Evolutionary conservation across 768 basidiomycete species (phyloP), one percentile per base, ranked within the genome.

Genomic region (Kwoniella dendrophila): DNA sequence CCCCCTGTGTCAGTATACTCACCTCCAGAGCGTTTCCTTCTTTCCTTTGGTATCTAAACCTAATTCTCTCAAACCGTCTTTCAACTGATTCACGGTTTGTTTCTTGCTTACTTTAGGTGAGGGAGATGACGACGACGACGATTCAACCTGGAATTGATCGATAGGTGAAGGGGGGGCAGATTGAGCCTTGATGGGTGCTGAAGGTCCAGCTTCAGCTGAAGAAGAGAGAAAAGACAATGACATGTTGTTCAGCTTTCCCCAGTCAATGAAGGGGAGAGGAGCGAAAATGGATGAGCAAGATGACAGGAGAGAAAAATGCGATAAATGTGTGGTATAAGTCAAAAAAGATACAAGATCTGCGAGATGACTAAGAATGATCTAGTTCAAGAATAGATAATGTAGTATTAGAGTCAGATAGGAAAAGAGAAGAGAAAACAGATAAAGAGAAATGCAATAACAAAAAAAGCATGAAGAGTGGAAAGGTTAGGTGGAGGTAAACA

Each of bases 11-110:
- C 8, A 18, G 36, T 27, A 16, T 20, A 50, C 76, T 36, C 65
- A 80, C 70, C 74, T 74, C 43, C 73, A 77, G 12, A 82, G 68
- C 1, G 75, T 78, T 45, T 78, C 75, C 51, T 80, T 81, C 66
- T 77, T 80, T 1, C 81, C 81, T 34, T 77, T 70, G 0, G 75
- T 67, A 45, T 79, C 76, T 26, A 81, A 68, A 0, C 71, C 68
- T 30, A 80, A 71, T 0, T 63, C 67, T 2, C 50, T 67, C 30
- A 82, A 71, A 2, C 73, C 67, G 3, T 56, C 65, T 4, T 72
- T 51, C 16, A 81, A 64, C 40, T 80, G 69, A 11, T 67, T 71
- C 10, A 80, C 73, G 14, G 75, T 78, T 11, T 68, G 43, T 33
- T 67, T 71, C 59, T 75, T 75, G 43, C 61, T 61, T 1, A 70